These are phyloP conservation scores for Phytophthora rubi DNA, from an alignment of 352 stramenopile species.

Conservation along the genomic window DNA sequence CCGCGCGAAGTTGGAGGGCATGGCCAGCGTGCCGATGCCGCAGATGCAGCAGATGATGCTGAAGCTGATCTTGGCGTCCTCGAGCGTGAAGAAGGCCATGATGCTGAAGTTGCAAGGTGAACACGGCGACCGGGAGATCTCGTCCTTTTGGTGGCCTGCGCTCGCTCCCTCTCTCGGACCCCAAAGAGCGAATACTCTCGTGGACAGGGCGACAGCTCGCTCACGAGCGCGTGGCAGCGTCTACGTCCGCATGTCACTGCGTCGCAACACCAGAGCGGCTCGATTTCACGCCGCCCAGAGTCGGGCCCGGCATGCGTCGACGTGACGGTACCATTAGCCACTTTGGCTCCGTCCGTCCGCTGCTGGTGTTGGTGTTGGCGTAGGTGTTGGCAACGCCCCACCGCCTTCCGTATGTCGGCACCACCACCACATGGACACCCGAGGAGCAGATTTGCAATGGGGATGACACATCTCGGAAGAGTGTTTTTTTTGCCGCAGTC, in stretches of 20 bases:
- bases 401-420: constrained; percentile 27
- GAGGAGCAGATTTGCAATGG: constrained; percentile 21
- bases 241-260: constrained; percentile 23
- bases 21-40: constrained; percentile 66
- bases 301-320: constrained; percentile 1
- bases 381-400: constrained; percentile 14
- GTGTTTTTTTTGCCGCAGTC: too few relatives aligned
- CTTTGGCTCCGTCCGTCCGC: background rate
- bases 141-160: constrained; percentile 22
- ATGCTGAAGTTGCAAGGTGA: constrained; percentile 13
- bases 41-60: constrained; percentile 66
- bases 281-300: constrained; percentile 26
- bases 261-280: constrained; percentile 14
- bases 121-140: constrained; percentile 8
- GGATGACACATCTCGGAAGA: too few relatives aligned
- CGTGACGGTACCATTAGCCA: background rate
- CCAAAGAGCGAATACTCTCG: constrained; percentile 36
- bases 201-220: constrained; percentile 21
- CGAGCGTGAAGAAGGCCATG: constrained; percentile 52
- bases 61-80: constrained; percentile 61
- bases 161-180: constrained; percentile 3
- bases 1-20: constrained; percentile 64
- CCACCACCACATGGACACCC: constrained; percentile 18
- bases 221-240: constrained; percentile 15
- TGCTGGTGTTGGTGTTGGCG: background rate